phyloP scores from a whole-genome alignment of 116 monocot species.

The Posidonia oceanica region DNA sequence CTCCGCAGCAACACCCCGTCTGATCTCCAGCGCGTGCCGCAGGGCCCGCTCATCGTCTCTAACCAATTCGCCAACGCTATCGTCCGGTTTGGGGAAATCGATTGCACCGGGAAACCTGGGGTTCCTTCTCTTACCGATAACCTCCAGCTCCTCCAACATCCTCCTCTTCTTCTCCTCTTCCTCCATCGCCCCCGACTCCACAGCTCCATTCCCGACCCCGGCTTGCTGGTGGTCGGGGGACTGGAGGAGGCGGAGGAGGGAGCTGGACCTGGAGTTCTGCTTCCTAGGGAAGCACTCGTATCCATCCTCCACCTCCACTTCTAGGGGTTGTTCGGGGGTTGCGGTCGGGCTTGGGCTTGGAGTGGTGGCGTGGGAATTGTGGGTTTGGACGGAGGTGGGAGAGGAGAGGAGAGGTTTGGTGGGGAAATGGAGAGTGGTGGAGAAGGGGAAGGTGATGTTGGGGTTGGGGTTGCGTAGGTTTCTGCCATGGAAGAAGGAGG shows the following conservation, averaged over 20 bases:
- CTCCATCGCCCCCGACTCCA: constrained; percentile 4
- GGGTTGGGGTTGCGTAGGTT: background rate
- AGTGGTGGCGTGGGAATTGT: constrained; percentile 2
- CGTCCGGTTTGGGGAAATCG: constrained; percentile 27
- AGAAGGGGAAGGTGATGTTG: background rate
- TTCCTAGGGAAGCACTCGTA: constrained; percentile 15
- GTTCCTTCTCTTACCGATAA: constrained; percentile 9
- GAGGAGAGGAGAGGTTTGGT: background rate
- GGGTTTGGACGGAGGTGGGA: background rate
- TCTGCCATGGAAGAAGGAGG: constrained; percentile 6
- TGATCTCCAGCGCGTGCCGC: constrained; percentile 56
- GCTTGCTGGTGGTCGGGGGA: background rate
- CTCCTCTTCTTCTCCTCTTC: constrained; percentile 24
- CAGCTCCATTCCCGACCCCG: background rate
- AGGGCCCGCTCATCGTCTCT: constrained; percentile 26
- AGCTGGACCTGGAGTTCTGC: constrained; percentile 46
- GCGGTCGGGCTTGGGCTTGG: background rate
- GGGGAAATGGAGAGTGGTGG: background rate
- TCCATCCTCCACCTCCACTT: background rate
- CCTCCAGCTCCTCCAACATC: constrained; percentile 31
- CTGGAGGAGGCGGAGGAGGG: constrained; percentile 18
- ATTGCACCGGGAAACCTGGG: constrained; percentile 76
- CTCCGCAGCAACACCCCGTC: constrained; percentile 60
- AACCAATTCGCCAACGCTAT: background rate
- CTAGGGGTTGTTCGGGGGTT: background rate